phyloP scores from a whole-genome alignment of 2,329 filamentous ascomycete genomes.

The Metarhizium rileyi region DNA sequence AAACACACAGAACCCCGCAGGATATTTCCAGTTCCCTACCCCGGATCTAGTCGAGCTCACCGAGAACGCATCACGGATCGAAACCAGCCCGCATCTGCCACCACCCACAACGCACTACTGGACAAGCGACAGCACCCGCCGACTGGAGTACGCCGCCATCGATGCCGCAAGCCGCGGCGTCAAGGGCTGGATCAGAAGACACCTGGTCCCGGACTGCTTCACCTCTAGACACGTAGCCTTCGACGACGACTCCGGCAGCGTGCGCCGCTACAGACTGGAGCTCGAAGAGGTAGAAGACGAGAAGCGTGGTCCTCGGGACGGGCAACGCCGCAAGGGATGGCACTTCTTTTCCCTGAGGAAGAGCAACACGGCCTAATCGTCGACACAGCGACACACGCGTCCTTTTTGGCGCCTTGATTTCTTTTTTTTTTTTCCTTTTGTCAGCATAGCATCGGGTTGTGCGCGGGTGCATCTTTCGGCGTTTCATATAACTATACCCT shows the following conservation, averaged over 20 bases:
- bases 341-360: conserved; percentile 20
- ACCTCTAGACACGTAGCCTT: conserved; percentile 45
- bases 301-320: conserved; percentile 9
- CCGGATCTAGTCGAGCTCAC: conserved; percentile 27
- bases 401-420: not conserved
- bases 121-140: conserved; percentile 53
- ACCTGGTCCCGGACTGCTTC: conserved; percentile 52
- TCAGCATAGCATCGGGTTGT: conserved; percentile 10
- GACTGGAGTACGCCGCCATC: conserved; percentile 57
- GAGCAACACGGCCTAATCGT: conserved; percentile 10
- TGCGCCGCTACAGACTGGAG: conserved; percentile 51
- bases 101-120: conserved; percentile 56
- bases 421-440: conserved; percentile 5
- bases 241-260: conserved; percentile 53
- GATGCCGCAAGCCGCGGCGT: conserved; percentile 52
- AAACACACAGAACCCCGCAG: conserved; percentile 21
- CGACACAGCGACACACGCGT: not conserved
- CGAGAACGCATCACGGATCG: conserved; percentile 1
- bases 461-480: conserved; percentile 22
- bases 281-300: conserved; percentile 36
- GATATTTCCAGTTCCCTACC: conserved; percentile 42
- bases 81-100: conserved; percentile 21
- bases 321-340: conserved; percentile 17
- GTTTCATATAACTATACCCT: conserved; percentile 29
- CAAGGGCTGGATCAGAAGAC: conserved; percentile 48